phyloP scores from a whole-genome alignment of 129 eudicot genomes.

The Ambrosia artemisiifolia region DNA sequence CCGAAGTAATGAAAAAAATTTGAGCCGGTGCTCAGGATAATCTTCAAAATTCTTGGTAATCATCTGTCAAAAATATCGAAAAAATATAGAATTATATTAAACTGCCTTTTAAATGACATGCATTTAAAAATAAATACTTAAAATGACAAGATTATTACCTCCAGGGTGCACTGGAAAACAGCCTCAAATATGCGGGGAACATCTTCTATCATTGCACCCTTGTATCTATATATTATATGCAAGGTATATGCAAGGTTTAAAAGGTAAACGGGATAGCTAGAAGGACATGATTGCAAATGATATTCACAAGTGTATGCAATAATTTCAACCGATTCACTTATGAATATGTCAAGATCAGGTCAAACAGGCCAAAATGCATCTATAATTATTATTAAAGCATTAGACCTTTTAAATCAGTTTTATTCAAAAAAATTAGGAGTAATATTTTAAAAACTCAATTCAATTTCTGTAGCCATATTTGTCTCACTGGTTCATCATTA shows the following conservation, averaged over 20 bases:
- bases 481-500: background rate
- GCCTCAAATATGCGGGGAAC: conserved; percentile 97
- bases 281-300: background rate
- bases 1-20: conserved; percentile 86
- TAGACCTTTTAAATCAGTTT: background rate
- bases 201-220: conserved; percentile 87
- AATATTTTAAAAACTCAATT: background rate
- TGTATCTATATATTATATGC: conserved; percentile 52
- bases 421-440: background rate
- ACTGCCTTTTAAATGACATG: background rate
- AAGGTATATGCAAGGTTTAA: background rate
- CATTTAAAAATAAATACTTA: background rate
- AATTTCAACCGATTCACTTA: background rate
- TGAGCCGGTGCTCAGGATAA: conserved; percentile 97
- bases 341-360: background rate
- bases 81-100: background rate
- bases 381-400: background rate
- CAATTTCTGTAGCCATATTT: background rate
- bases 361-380: background rate
- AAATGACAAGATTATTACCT: conserved; percentile 45
- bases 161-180: conserved; percentile 85
- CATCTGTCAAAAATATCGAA: conserved; percentile 53
- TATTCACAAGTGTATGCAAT: background rate
- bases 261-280: background rate
- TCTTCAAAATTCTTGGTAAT: conserved; percentile 97